These are phyloP conservation scores for Agapanthus africanus DNA, from an alignment of 106 monocot species.

Conservation along the genomic window DNA sequence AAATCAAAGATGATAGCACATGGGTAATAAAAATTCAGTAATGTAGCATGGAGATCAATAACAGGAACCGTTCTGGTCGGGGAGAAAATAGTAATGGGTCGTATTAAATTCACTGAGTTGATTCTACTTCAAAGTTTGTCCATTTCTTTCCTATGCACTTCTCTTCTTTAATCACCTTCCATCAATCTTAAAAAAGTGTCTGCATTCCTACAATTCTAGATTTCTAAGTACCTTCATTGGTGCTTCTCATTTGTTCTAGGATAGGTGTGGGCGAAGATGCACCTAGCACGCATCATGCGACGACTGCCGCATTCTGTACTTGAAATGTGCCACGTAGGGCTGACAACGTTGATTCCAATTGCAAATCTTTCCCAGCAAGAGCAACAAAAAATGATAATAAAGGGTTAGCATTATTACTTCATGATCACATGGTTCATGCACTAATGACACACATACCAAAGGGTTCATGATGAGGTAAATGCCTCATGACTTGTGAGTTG, in stretches of 20 bases:
- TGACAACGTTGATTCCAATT: neutral
- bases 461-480: too few relatives aligned
- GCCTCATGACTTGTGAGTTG: too few relatives aligned
- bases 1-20: neutral
- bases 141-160: neutral
- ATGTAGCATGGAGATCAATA: too few relatives aligned
- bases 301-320: too few relatives aligned
- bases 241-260: neutral
- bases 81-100: neutral
- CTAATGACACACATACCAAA: too few relatives aligned
- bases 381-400: too few relatives aligned
- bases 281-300: neutral
- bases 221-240: neutral
- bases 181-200: neutral
- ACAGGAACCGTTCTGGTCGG: too few relatives aligned
- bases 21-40: neutral
- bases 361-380: too few relatives aligned
- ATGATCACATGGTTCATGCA: too few relatives aligned
- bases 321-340: neutral
- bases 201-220: neutral
- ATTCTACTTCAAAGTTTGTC: neutral
- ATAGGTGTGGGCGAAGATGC: neutral
- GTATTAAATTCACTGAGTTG: neutral
- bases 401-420: too few relatives aligned
- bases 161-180: neutral